Base-by-base conservation (phyloP, 2,329 filamentous ascomycete species). In the Mariannaea elegans region DNA sequence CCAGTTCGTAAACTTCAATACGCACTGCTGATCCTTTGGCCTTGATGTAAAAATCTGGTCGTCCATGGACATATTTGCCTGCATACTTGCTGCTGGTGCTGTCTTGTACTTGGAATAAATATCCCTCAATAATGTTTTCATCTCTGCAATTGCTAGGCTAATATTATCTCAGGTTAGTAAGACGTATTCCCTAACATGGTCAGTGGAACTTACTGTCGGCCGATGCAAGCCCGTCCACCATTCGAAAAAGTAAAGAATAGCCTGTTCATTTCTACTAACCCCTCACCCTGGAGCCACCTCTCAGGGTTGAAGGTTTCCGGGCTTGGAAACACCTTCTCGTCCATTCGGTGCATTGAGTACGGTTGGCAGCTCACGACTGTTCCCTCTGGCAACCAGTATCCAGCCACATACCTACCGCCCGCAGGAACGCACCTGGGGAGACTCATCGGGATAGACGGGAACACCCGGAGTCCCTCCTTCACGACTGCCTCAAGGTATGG, bases 41-140 rank as follows among this genome's bases (percentile, higher is more conserved):
- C 64, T 45, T 7, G 63, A 50, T 3, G 64, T 66, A 5, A 66
- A 62, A 5, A 66, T 49, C 29, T 66, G 64, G 14, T 66, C 63
- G 31, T 65, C 63, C 56, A 66, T 59, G 4, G 36, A 45, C 64
- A 66, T 66, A 1, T 59, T 47, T 2, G 44, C 56, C 13, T 4
- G 18, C 57, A 66, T 60, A 0, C 32, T 32, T 9, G 44, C 27
- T 0, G 55, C 61, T 0, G 63, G 61, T 0, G 10, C 19, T 3
- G 64, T 66, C 13, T 23, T 41, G 9, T 52, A 59, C 14, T 12
- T 29, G 0, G 46, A 56, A 16, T 66, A 66, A 12, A 66, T 52
- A 6, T 57, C 64, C 2, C 56, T 9, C 18, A 66, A 21, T 1
- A 66, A 56, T 1, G 42, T 56, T 16, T 61, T 64, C 65, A 66